Conservation (phyloP, 495 filamentous ascomycete genomes). For the Cercophora scortea region DNA sequence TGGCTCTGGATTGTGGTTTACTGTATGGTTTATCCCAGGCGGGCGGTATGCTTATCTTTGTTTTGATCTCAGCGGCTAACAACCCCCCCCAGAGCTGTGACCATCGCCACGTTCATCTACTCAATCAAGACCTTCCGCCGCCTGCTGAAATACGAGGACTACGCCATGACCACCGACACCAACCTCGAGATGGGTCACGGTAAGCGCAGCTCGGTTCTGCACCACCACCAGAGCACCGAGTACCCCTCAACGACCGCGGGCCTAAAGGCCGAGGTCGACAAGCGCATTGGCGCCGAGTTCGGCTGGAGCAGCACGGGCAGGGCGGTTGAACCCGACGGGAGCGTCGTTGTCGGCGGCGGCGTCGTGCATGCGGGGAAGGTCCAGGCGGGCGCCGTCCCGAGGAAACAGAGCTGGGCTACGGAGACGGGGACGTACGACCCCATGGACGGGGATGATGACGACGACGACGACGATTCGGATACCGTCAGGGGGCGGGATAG, state of each 20-base stretch:
- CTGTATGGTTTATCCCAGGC: constrained; percentile 20
- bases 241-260: constrained; percentile 5
- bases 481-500: constrained; percentile 1
- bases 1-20: constrained; percentile 33
- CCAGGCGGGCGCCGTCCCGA: background rate
- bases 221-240: background rate
- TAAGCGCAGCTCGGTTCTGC: background rate
- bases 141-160: constrained; percentile 34
- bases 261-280: constrained; percentile 23
- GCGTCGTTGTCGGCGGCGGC: constrained; percentile 14
- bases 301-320: constrained; percentile 20
- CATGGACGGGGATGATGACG: constrained; percentile 2
- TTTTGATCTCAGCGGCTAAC: background rate
- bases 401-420: constrained; percentile 16
- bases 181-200: background rate
- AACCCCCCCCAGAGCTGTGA: constrained; percentile 18
- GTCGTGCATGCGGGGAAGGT: constrained; percentile 10
- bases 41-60: background rate
- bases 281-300: constrained; percentile 30
- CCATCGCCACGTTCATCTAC: constrained; percentile 29
- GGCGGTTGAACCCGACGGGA: background rate
- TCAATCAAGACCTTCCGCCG: constrained; percentile 31
- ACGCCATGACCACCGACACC: constrained; percentile 19
- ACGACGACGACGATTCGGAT: constrained; percentile 5
- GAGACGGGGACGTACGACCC: constrained; percentile 10